Percentiles rank a stretch among this genome's conserved stretches.
These are phyloP conservation scores for Amniculicola lignicola DNA, from an alignment of 495 filamentous ascomycete species.

Conservation along the genomic window DNA sequence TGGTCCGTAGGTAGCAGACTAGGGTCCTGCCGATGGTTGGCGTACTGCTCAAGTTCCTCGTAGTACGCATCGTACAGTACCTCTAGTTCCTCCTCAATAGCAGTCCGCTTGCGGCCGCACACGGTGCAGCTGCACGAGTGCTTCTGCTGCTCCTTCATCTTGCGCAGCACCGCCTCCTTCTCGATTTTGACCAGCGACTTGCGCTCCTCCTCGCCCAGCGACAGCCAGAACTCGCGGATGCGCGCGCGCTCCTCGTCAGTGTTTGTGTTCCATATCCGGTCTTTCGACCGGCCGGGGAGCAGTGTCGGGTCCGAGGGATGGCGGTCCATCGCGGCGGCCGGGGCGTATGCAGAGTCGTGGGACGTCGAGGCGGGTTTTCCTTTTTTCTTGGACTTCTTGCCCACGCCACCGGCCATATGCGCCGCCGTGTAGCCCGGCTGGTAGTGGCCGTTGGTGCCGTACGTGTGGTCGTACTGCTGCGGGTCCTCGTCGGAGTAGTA, in stretches of 20 bases:
- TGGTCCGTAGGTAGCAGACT: constrained; percentile 61
- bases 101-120: constrained; percentile 91
- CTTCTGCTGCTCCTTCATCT: constrained; percentile 99
- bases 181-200: constrained; percentile 95
- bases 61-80: constrained; percentile 99
- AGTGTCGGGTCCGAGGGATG: background rate
- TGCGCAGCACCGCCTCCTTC: constrained; percentile 94
- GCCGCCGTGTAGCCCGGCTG: constrained; percentile 10
- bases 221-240: constrained; percentile 98
- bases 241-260: constrained; percentile 89
- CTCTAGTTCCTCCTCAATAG: constrained; percentile 97
- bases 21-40: constrained; percentile 74
- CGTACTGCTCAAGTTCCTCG: constrained; percentile 94
- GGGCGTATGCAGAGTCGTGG: constrained; percentile 27
- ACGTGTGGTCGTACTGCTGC: constrained; percentile 23
- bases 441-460: constrained; percentile 33
- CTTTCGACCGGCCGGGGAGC: constrained; percentile 50
- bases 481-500: constrained; percentile 46
- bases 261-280: constrained; percentile 96
- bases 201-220: constrained; percentile 89
- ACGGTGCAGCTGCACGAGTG: constrained; percentile 98
- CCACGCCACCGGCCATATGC: constrained; percentile 21
- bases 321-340: constrained; percentile 23
- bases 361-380: constrained; percentile 49
- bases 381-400: constrained; percentile 65